Evolutionary conservation across 768 basidiomycete species (phyloP), one percentile per base, ranked within the genome.

Genomic region (Chalciporus piperatus): DNA sequence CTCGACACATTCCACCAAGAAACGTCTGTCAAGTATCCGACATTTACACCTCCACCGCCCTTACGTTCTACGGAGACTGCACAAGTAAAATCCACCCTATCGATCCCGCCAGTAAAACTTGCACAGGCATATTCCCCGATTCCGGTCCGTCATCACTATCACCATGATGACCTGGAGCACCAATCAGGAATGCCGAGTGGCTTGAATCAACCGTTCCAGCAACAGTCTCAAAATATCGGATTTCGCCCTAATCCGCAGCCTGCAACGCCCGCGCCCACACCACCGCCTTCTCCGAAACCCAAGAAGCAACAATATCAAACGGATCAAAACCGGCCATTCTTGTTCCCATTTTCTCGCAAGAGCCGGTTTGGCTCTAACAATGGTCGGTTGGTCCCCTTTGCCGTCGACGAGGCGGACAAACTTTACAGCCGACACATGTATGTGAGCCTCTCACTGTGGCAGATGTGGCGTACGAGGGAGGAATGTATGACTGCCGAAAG

Each of bases 271-370:
- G 92, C 93, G 22, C 93, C 95, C 2, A 84, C 92, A 0, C 94
- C 94, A 0, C 90, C 91, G 0, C 76, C 81, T 7, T 80, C 83
- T 30, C 89, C 84, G 2, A 98, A 96, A 64, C 92, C 91, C 10
- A 99, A 99, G 75, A 98, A 98, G 67, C 96, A 96, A 65, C 92
- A 96, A 66, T 99, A 92, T 67, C 97, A 98, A 65, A 99, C 97
- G 0, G 97, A 99, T 69, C 97, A 95, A 66, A 84, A 74, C 41
- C 79, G 90, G 12, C 96, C 97, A 1, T 99, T 98, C 67, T 73
- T 98, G 54, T 95, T 99, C 67, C 97, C 97, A 0, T 99, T 97
- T 66, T 91, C 93, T 6, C 80, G 84, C n/a, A 70, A 55, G 37
- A 76, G 70, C 44, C 75, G 70, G 48, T 75, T 75, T 47, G 74